Evolutionary conservation across 768 basidiomycete species (phyloP).

Genomic region (Xerocomellus chrysenteron): DNA sequence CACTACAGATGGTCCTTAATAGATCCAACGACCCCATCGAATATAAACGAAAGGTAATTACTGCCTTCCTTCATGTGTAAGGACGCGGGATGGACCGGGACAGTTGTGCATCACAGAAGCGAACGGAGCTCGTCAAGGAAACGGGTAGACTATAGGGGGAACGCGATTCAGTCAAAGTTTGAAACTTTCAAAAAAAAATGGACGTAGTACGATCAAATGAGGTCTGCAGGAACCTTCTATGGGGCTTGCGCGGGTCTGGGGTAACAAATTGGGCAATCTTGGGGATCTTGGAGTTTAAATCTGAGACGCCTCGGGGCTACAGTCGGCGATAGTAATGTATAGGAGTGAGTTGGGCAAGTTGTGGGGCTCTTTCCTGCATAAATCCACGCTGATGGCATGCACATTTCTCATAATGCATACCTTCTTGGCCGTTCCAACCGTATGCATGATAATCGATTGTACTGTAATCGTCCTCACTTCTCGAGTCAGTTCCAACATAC

Average conservation of each 20-base stretch:
- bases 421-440: too few relatives aligned
- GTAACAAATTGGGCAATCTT: background rate
- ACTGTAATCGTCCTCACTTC: too few relatives aligned
- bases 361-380: background rate
- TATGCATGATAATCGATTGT: too few relatives aligned
- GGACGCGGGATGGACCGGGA: conserved; percentile 13
- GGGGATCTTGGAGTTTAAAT: too few relatives aligned
- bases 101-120: background rate
- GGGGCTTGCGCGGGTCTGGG: background rate
- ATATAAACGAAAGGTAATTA: background rate
- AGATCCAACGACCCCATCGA: background rate
- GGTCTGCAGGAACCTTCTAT: background rate
- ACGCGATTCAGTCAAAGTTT: conserved; percentile 1
- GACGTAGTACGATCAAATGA: conserved; percentile 3
- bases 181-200: conserved; percentile 4
- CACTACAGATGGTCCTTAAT: background rate
- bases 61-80: background rate
- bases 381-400: background rate
- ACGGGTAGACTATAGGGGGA: background rate
- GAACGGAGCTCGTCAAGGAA: background rate
- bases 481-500: too few relatives aligned
- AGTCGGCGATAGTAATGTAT: too few relatives aligned
- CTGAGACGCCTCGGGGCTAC: too few relatives aligned
- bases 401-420: too few relatives aligned
- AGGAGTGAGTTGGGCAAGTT: too few relatives aligned